These are phyloP conservation scores for Forsythia suspensa DNA, from an alignment of 257 asterid species.

Conservation along the genomic window DNA sequence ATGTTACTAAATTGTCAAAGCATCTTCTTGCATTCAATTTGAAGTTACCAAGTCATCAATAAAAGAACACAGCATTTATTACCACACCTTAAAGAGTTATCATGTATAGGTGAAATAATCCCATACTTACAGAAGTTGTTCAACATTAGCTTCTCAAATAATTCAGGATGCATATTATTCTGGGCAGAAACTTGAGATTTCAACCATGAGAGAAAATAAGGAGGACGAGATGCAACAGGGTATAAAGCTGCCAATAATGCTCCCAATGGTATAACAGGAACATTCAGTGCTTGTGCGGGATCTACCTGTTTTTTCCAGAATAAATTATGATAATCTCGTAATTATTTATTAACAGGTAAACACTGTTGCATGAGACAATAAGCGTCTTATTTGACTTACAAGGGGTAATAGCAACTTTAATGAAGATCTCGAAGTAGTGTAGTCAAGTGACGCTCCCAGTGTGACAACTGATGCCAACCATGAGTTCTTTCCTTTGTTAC, in stretches of 20 bases:
- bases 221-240: slow-evolving; percentile 89
- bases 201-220: slow-evolving; percentile 81
- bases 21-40: too few relatives aligned
- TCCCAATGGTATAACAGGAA: slow-evolving; percentile 88
- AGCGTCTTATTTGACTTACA: slow-evolving; percentile 44
- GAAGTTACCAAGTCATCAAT: too few relatives aligned
- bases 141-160: slow-evolving; percentile 77
- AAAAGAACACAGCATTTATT: too few relatives aligned
- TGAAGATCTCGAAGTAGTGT: slow-evolving; percentile 76
- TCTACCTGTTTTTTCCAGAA: slow-evolving; percentile 63
- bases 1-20: too few relatives aligned
- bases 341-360: slow-evolving; percentile 4
- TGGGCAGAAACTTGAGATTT: slow-evolving; percentile 84
- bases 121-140: slow-evolving; percentile 83
- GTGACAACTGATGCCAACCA: slow-evolving; percentile 84
- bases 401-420: slow-evolving; percentile 81
- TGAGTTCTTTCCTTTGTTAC: slow-evolving; percentile 67
- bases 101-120: background rate
- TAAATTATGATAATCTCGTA: background rate
- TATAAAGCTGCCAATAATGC: slow-evolving; percentile 83
- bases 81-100: too few relatives aligned
- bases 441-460: slow-evolving; percentile 91
- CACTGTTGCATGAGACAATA: background rate
- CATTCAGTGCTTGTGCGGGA: slow-evolving; percentile 89
- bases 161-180: slow-evolving; percentile 97